A percentile compares a stretch with the other conserved stretches of the same genome.
Conservation (phyloP, 2,329 filamentous ascomycete species). For the Claviceps pazoutovae region DNA sequence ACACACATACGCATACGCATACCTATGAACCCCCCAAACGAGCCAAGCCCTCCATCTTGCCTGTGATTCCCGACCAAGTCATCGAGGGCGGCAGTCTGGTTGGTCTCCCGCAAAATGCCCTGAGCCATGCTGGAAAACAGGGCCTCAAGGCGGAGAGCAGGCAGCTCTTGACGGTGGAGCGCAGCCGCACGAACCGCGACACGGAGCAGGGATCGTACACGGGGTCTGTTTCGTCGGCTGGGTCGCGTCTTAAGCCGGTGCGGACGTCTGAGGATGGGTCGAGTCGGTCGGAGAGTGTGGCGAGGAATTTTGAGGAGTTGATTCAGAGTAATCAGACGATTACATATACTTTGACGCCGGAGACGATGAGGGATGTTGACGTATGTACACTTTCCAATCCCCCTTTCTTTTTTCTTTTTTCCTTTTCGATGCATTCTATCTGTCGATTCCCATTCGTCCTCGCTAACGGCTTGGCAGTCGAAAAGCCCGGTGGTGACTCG, state of each 20-base stretch:
- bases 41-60: not conserved
- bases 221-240: slow-evolving; percentile 30
- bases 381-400: slow-evolving; percentile 29
- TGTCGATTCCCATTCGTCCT: too few species aligned
- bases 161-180: slow-evolving; percentile 27
- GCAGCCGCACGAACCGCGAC: slow-evolving; percentile 16
- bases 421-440: slow-evolving; percentile 1
- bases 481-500: slow-evolving; percentile 27
- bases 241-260: slow-evolving; percentile 37
- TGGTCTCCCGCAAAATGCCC: slow-evolving; percentile 20
- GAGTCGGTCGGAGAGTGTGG: slow-evolving; percentile 41
- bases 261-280: slow-evolving; percentile 45
- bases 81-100: slow-evolving; percentile 17
- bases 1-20: not conserved
- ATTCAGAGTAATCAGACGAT: slow-evolving; percentile 74
- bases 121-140: slow-evolving; percentile 13
- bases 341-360: slow-evolving; percentile 68
- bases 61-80: slow-evolving; percentile 10
- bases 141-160: slow-evolving; percentile 19
- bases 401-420: too few species aligned
- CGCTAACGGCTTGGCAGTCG: slow-evolving; percentile 16
- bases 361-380: slow-evolving; percentile 64
- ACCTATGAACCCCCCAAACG: not conserved
- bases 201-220: slow-evolving; percentile 18
- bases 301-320: slow-evolving; percentile 61